Evolutionary conservation across 2,329 filamentous ascomycete species (phyloP), one percentile per base, ranked within the genome.

Genomic region (Shiraia bambusicola): DNA sequence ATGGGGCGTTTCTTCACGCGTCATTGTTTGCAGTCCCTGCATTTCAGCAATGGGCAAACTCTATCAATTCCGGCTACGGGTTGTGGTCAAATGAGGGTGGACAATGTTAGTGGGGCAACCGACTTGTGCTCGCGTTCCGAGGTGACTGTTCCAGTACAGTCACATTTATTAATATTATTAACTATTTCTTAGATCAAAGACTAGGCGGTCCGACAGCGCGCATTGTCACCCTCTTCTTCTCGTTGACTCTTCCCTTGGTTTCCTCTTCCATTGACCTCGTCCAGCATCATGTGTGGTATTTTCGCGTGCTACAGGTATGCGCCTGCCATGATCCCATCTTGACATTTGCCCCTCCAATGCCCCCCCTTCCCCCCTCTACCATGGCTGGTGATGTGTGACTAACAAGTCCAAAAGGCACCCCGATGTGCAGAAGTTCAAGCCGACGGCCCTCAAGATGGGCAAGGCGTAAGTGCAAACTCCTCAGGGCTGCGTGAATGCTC

Each of bases 341-440:
- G 39, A 50, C 40, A 47, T 47, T 40, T 59, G 60, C 60, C 49
- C 52, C 48, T 53, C 54, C 54, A 52, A 37, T 41, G 46, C 48
- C 54, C n/a, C n/a, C n/a, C n/a, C n/a, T n/a, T n/a, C n/a, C n/a
- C n/a, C n/a, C 40, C 47, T 49, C 50, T 28, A 47, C 44, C 16
- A 38, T 37, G 15, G 17, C 19, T 37, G 15, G 40, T 39, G 53
- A 58, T 52, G 52, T 41, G 53, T 60, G 43, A 54, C 66, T 65
- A 47, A 69, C 49, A 42, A n/a, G 40, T 29, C 34, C 49, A 45
- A 56, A 52, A 82, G 80, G 64, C 91, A 97, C 69, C 91, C 92
- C 53, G 88, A 96, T 81, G 89, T 96, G 65, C 84, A 88, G 67
- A 91, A 90, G 67, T 97, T 97, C 80, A 96, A 96, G 83, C 87